Conservation (phyloP, 2,329 filamentous ascomycete species). For the Fusarium napiforme region DNA sequence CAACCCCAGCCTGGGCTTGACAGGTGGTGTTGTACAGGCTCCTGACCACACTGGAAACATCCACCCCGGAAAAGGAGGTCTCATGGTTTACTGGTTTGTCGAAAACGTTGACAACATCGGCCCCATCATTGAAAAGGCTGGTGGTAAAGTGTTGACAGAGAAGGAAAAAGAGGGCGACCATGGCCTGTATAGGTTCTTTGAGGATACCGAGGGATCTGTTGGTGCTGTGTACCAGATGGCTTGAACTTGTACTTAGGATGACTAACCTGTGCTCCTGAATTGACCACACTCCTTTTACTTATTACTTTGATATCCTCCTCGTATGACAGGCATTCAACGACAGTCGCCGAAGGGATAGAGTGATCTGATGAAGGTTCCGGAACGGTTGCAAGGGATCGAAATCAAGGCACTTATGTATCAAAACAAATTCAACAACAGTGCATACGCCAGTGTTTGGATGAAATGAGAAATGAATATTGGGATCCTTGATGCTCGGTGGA, state of each 20-base stretch:
- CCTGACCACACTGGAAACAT: conserved; percentile 42
- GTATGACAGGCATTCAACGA: neutral
- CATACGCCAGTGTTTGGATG: conserved; percentile 26
- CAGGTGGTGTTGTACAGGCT: conserved; percentile 45
- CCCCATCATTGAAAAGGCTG: conserved; percentile 42
- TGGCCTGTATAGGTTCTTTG: conserved; percentile 47
- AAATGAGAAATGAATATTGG: conserved; percentile 32
- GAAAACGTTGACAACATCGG: conserved; percentile 44
- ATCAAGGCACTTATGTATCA: neutral
- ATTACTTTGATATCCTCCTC: neutral
- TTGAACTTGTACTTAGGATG: neutral
- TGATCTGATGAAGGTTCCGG: neutral
- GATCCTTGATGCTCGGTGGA: conserved; percentile 19
- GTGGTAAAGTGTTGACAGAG: conserved; percentile 46
- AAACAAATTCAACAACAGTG: conserved; percentile 12
- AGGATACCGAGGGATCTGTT: conserved; percentile 48
- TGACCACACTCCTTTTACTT: neutral
- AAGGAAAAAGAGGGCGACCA: conserved; percentile 43
- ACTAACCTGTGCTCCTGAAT: neutral
- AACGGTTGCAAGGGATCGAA: neutral
- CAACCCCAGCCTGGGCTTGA: conserved; percentile 43
- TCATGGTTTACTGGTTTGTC: conserved; percentile 47
- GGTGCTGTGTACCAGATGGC: conserved; percentile 47
- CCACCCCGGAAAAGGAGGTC: conserved; percentile 42
- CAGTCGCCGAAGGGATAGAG: too few relatives aligned